Evolutionary conservation across 768 basidiomycete genomes (phyloP).

Genomic region (Termitomyces sp.): DNA sequence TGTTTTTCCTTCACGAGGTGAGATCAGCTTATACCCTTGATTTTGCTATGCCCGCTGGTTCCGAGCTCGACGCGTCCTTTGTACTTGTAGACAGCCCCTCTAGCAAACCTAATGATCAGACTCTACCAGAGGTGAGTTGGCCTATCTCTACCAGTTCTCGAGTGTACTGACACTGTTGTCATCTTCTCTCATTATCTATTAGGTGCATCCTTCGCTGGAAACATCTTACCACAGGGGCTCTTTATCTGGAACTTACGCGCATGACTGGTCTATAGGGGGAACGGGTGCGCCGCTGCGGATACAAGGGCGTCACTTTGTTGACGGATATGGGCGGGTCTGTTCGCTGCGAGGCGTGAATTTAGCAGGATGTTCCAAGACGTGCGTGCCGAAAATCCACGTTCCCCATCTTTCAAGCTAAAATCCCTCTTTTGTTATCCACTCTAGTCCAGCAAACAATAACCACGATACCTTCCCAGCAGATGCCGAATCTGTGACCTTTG

Average conservation of each 20-base stretch:
- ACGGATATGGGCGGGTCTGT: constrained; percentile 75
- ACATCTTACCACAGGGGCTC: constrained; percentile 42
- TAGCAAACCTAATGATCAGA: background rate
- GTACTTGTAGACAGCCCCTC: constrained; percentile 33
- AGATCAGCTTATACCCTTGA: background rate
- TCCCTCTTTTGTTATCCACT: background rate
- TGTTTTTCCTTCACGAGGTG: too few relatives aligned
- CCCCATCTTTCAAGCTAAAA: too few relatives aligned
- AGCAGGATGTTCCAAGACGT: constrained; percentile 81
- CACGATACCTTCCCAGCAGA: constrained; percentile 63
- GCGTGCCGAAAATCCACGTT: constrained; percentile 18
- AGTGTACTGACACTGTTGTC: background rate
- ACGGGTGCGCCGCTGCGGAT: constrained; percentile 53
- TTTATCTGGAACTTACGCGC: constrained; percentile 45
- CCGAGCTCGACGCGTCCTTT: constrained; percentile 44
- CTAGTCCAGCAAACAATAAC: constrained; percentile 65
- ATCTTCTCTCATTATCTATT: background rate
- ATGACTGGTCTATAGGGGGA: constrained; percentile 60
- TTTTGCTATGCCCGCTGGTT: constrained; percentile 18
- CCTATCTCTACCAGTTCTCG: background rate
- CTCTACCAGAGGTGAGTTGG: constrained; percentile 3
- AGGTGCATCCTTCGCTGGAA: constrained; percentile 42
- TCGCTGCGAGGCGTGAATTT: constrained; percentile 82
- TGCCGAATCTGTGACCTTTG: constrained; percentile 69
- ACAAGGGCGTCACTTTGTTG: constrained; percentile 78